Evolutionary conservation across 805 yeast species (phyloP), one percentile per base, ranked within the genome.

Genomic region (Myxozyma vanderwaltii): DNA sequence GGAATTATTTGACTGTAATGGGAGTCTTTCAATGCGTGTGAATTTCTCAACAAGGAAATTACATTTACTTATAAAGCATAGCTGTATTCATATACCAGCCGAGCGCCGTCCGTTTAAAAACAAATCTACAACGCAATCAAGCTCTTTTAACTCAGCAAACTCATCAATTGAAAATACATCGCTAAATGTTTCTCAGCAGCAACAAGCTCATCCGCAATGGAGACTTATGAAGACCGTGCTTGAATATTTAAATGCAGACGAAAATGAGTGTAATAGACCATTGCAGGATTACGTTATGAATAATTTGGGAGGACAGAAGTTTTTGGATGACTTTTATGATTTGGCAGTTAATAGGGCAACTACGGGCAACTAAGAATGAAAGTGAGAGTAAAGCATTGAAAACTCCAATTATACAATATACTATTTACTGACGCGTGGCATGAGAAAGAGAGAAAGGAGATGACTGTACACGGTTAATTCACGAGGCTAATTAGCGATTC

Each of bases 141-240:
- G 46, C 27, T 21, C 46, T 24, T 41, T 29, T 41, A 21, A 6
- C 13, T 21, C 46, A 2, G 46, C 26, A 19, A 21, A 13, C 3
- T 2, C 46, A 3, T 13, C 46, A 10, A 24, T 13, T 21, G 43
- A 17, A 4, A 15, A 4, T n/a, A 10, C 46, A 29, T 15, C 27
- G 29, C 8, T 21, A 21, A n/a, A n/a, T n/a, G n/a, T n/a, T n/a
- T n/a, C n/a, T n/a, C n/a, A n/a, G n/a, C n/a, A n/a, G n/a, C n/a
- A n/a, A n/a, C n/a, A n/a, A n/a, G n/a, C 58, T 33, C 58, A 55
- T 55, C 58, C 58, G 21, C 40, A 41, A 13, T 55, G 58, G 58
- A 26, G 15, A 24, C 5, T 35, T 1, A 29, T 55, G 53, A 48
- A 35, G 35, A n/a, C 35, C 6, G 54, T 55, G 19, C 47, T 48